Conservation (phyloP, 768 basidiomycete genomes). For the Steccherinum ochraceum region DNA sequence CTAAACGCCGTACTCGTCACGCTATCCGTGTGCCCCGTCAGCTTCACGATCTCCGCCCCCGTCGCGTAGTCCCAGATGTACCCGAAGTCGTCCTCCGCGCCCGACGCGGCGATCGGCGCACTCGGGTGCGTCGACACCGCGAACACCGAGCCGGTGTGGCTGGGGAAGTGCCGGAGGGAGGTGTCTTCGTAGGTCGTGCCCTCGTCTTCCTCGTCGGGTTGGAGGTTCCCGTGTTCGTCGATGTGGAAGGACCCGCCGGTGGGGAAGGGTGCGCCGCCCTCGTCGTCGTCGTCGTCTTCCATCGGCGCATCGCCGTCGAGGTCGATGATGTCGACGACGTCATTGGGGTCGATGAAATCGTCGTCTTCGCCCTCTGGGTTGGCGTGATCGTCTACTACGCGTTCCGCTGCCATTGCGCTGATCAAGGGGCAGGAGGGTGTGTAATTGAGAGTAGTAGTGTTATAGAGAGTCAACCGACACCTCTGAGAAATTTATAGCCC, state of each 20-base stretch:
- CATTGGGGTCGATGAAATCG: conserved; percentile 59
- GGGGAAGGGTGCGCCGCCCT: conserved; percentile 10
- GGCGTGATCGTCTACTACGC: conserved; percentile 32
- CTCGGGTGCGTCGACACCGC: conserved; percentile 78
- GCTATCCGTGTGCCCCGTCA: conserved; percentile 92
- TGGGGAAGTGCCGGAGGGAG: conserved; percentile 61
- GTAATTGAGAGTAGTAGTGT: background rate
- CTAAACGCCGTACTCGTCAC: conserved; percentile 79
- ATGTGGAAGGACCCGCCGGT: background rate
- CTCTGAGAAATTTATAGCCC: background rate
- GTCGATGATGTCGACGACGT: conserved; percentile 48
- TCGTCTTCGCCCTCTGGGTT: conserved; percentile 39
- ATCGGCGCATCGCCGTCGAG: conserved; percentile 65
- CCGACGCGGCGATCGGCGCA: conserved; percentile 78
- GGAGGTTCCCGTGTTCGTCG: background rate
- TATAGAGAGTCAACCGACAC: background rate
- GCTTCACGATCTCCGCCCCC: conserved; percentile 73
- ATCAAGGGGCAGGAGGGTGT: background rate
- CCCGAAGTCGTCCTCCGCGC: conserved; percentile 92
- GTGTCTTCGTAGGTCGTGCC: conserved; percentile 43
- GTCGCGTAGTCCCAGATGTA: conserved; percentile 89
- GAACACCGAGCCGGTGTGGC: conserved; percentile 78
- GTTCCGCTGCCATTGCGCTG: conserved; percentile 21
- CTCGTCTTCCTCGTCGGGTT: conserved; percentile 12
- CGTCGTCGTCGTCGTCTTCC: conserved; percentile 51